Evolutionary conservation across 2,329 filamentous ascomycete species (phyloP).

Genomic region (Lecanicillium sp.): DNA sequence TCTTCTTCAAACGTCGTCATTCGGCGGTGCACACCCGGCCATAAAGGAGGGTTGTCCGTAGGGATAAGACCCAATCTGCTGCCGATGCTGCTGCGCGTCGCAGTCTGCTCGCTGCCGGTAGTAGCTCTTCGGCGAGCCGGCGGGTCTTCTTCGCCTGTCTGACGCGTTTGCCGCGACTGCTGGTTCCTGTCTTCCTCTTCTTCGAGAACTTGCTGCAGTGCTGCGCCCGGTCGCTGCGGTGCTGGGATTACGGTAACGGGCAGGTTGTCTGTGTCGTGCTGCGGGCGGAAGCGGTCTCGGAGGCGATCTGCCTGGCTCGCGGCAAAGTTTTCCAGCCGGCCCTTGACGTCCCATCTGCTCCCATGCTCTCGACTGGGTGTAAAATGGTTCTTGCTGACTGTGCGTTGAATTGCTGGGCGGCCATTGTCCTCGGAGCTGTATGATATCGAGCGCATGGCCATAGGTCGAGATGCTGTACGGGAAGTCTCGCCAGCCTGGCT

Average conservation of each 20-base stretch:
- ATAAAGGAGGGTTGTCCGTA: slow-evolving; percentile 30
- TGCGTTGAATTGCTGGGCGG: background rate
- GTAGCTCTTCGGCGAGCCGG: slow-evolving; percentile 5
- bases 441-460: slow-evolving; percentile 5
- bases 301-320: slow-evolving; percentile 52
- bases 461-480: background rate
- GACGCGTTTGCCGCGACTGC: background rate
- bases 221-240: slow-evolving; percentile 47
- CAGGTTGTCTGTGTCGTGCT: slow-evolving; percentile 44
- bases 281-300: slow-evolving; percentile 46
- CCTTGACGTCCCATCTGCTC: slow-evolving; percentile 45
- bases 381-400: background rate
- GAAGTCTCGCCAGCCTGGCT: background rate
- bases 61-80: slow-evolving; percentile 18
- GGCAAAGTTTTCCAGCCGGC: slow-evolving; percentile 52
- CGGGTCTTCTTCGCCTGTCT: slow-evolving; percentile 1
- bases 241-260: slow-evolving; percentile 55
- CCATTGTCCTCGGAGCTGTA: slow-evolving; percentile 2
- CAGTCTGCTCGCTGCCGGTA: background rate
- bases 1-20: slow-evolving; percentile 23
- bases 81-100: slow-evolving; percentile 10
- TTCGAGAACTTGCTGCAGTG: slow-evolving; percentile 47
- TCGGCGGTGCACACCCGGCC: slow-evolving; percentile 30
- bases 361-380: slow-evolving; percentile 3
- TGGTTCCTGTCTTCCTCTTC: slow-evolving; percentile 32